phyloP scores from a whole-genome alignment of 768 basidiomycete species.

The Macrolepiota albuminosa region DNA sequence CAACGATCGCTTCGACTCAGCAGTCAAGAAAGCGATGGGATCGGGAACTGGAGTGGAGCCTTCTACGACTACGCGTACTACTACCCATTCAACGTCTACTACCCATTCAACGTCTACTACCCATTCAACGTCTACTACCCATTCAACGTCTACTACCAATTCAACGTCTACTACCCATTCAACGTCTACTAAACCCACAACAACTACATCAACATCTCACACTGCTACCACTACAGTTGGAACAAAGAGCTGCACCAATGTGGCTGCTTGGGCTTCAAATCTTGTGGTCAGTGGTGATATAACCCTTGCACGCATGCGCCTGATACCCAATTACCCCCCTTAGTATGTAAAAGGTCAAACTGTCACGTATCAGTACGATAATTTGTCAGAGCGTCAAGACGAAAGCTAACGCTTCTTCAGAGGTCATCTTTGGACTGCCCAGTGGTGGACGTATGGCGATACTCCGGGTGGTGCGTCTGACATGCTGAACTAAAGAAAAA shows the following conservation, averaged over 20 bases:
- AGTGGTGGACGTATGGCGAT: conserved; percentile 39
- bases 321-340: background rate
- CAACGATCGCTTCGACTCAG: conserved; percentile 37
- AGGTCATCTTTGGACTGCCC: conserved; percentile 45
- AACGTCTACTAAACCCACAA: conserved; percentile 13
- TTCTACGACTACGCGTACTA: conserved; percentile 17
- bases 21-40: conserved; percentile 36
- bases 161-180: background rate
- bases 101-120: background rate
- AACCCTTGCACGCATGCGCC: background rate
- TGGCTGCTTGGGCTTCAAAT: conserved; percentile 34
- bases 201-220: conserved; percentile 5
- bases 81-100: background rate
- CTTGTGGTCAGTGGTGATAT: conserved; percentile 29
- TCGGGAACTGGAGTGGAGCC: conserved; percentile 14
- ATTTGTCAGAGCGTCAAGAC: background rate
- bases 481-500: background rate
- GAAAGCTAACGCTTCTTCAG: conserved; percentile 19
- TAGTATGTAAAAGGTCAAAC: conserved; percentile 40
- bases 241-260: conserved; percentile 33
- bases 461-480: conserved; percentile 24
- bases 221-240: conserved; percentile 9
- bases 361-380: conserved; percentile 35
- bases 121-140: conserved; percentile 3
- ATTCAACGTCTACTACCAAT: background rate